phyloP scores from a whole-genome alignment of 495 filamentous ascomycete species.

The Rostrohypoxylon terebratum region DNA sequence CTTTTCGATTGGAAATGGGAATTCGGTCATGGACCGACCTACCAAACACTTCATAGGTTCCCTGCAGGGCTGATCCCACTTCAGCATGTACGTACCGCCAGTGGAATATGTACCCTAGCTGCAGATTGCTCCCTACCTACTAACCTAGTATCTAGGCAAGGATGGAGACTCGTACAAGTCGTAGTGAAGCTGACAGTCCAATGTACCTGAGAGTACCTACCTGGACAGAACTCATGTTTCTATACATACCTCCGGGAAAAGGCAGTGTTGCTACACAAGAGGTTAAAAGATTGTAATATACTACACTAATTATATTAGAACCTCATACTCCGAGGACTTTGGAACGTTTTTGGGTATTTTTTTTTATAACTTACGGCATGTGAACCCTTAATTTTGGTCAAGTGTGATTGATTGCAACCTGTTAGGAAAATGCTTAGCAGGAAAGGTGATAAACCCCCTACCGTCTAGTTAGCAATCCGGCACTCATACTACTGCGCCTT shows the following conservation, averaged over 20 bases:
- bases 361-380: background rate
- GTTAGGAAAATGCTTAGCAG: constrained; percentile 24
- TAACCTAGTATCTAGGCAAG: constrained; percentile 15
- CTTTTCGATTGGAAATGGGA: constrained; percentile 17
- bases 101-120: constrained; percentile 16
- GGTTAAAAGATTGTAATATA: constrained; percentile 5
- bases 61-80: constrained; percentile 43
- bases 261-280: constrained; percentile 23
- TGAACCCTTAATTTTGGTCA: background rate
- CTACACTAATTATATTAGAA: constrained; percentile 11
- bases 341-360: background rate
- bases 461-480: constrained; percentile 20
- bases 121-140: constrained; percentile 10
- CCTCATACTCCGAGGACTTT: background rate
- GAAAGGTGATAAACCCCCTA: constrained; percentile 17
- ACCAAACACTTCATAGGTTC: background rate
- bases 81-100: constrained; percentile 20
- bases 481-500: constrained; percentile 33
- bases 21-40: constrained; percentile 28
- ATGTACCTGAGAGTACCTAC: constrained; percentile 21
- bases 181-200: constrained; percentile 29
- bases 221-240: constrained; percentile 22
- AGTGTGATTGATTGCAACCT: constrained; percentile 3
- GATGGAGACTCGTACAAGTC: constrained; percentile 16
- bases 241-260: constrained; percentile 11